Base-by-base conservation (phyloP, 352 stramenopile species). In the Saprolegnia diclina region DNA sequence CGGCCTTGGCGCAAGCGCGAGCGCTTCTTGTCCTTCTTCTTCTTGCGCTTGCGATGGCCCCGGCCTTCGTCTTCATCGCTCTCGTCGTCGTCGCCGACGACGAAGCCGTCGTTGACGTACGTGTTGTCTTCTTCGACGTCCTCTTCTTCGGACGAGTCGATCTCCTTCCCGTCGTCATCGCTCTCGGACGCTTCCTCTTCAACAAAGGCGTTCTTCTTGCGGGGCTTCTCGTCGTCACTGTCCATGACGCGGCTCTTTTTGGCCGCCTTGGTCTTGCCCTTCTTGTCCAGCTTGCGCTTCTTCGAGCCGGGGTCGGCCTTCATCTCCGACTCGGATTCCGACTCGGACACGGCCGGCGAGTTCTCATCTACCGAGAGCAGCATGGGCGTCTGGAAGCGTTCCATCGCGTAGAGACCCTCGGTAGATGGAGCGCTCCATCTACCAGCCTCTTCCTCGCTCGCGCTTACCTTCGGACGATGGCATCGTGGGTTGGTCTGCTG, bases 111-210 rank as follows among this genome's bases (percentile, higher is more conserved):
- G 61, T 90, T 89, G 64, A 94, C 87, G 72, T 96, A 96, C 74
- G 93, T 85, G 65, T 96, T 92, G 71, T 86, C 88, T 67, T 91
- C 87, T 70, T 91, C 87, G 18, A 78, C 83, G 3, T 94, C 86
- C 18, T 95, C 87, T n/a, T 94, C 87, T 0, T 88, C 82, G 5
- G 92, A 85, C 22, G 77, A 87, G 64, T 85, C 77, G 21, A 67
- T 73, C 35, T 74, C 79, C 26, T 73, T 61, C 9, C 13, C 71
- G 32, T 74, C 87, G 61, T 93, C 87, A 42, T 93, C 87, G 45
- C 88, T 96, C 63, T 96, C 88, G 0, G 88, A 96, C 37, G 88
- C 88, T 72, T 90, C 85, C 54, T 96, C 88, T n/a, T 96, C 86
- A 56, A 96, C 92, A 45, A 94, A 94, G 7, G 83, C 78, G 10